A percentile compares a stretch with the other conserved stretches of the same genome.
phyloP scores from a whole-genome alignment of 176 grass and related monocot species.

The Rhipidocladum racemiflorum region DNA sequence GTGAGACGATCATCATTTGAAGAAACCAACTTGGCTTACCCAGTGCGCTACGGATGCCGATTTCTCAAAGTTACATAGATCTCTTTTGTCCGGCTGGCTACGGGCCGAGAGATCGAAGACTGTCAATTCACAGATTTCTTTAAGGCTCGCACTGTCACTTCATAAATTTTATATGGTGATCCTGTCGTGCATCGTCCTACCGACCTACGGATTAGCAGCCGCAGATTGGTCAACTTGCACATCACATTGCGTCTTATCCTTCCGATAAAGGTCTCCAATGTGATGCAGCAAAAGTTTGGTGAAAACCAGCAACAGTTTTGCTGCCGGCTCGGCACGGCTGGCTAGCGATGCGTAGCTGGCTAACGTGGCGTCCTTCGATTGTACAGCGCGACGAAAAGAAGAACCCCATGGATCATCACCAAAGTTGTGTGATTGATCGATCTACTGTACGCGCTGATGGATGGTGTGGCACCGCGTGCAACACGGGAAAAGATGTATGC shows the following conservation, averaged over 20 bases:
- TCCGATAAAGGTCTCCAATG: conserved; percentile 16
- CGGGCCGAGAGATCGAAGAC: not conserved
- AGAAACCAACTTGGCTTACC: not conserved
- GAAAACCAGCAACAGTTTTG: not conserved
- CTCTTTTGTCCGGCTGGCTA: not conserved
- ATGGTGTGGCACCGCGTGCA: not conserved
- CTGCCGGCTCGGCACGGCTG: not conserved
- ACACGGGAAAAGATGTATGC: not conserved
- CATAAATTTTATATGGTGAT: conserved; percentile 26
- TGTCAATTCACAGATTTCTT: not conserved
- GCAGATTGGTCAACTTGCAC: conserved; percentile 31
- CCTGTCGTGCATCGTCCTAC: conserved; percentile 23
- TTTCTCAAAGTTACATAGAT: conserved; percentile 8
- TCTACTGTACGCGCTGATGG: not conserved
- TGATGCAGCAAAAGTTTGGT: not conserved
- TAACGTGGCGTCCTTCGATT: not conserved
- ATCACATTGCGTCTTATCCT: conserved; percentile 25
- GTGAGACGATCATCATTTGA: conserved; percentile 7
- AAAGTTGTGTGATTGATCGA: not conserved
- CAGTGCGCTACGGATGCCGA: not conserved
- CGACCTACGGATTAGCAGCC: conserved; percentile 28
- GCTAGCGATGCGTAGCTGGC: not conserved
- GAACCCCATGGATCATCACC: not conserved
- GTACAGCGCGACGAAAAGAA: not conserved
- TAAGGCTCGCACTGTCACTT: conserved; percentile 24